Conservation (phyloP, 352 stramenopile genomes). For the Pythium dissimile region DNA sequence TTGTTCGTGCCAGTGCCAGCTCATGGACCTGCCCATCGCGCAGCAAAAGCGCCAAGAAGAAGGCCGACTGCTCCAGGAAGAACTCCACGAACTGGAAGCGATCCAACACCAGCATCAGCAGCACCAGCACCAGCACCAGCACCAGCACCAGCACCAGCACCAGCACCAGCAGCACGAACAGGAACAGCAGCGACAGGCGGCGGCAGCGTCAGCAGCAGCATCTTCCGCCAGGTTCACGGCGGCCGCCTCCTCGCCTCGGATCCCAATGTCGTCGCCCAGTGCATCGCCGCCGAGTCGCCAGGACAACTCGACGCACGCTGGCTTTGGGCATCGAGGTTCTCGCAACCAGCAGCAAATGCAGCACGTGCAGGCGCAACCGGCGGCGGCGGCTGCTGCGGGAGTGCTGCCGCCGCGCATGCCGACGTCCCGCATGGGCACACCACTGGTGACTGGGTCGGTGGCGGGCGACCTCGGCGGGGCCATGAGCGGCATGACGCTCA, state of each 20-base stretch:
- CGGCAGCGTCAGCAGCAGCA: neutral
- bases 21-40: conserved; percentile 65
- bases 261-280: neutral
- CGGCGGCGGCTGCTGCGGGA: neutral
- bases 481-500: conserved; percentile 33
- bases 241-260: neutral
- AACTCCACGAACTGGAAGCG: conserved; percentile 11
- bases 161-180: conserved; percentile 8
- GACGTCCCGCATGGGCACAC: conserved; percentile 4
- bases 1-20: conserved; percentile 90
- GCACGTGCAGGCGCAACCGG: neutral
- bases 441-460: conserved; percentile 5
- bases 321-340: conserved; percentile 3
- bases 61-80: conserved; percentile 14
- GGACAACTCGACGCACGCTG: neutral
- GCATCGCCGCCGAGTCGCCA: neutral
- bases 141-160: too few relatives aligned
- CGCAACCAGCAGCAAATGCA: conserved; percentile 11
- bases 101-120: conserved; percentile 3
- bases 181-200: neutral
- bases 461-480: conserved; percentile 6
- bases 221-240: neutral
- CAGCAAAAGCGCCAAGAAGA: conserved; percentile 47
- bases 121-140: neutral
- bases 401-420: conserved; percentile 14